Conservation (phyloP, 768 basidiomycete genomes). For the Leccinum uliginosum region DNA sequence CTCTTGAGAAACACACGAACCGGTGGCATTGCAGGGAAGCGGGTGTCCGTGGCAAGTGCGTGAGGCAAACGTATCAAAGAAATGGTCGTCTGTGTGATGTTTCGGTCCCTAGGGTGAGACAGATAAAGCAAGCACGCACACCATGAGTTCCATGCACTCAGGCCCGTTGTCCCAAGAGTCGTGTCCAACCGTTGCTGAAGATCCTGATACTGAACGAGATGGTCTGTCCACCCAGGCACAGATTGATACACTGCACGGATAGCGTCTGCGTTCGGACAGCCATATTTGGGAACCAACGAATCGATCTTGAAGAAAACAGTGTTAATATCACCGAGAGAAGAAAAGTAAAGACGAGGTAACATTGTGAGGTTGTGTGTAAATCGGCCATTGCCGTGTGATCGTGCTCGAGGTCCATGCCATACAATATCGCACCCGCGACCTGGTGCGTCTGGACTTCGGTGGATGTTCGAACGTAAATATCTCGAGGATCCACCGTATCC, state of each 20-base stretch:
- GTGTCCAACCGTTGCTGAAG: constrained; percentile 36
- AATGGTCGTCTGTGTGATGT: constrained; percentile 33
- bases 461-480: constrained; percentile 42
- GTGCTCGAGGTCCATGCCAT: constrained; percentile 41
- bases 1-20: constrained; percentile 37
- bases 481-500: constrained; percentile 28
- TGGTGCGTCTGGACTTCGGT: constrained; percentile 46
- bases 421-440: constrained; percentile 41
- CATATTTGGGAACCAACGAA: constrained; percentile 42
- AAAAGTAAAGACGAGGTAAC: constrained; percentile 24
- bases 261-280: constrained; percentile 38
- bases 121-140: constrained; percentile 28
- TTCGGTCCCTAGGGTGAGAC: not conserved
- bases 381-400: constrained; percentile 32
- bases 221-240: constrained; percentile 44
- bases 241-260: constrained; percentile 40
- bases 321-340: not conserved
- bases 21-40: constrained; percentile 41
- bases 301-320: constrained; percentile 35
- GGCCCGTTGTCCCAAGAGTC: constrained; percentile 38
- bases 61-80: constrained; percentile 49
- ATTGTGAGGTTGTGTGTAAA: constrained; percentile 39
- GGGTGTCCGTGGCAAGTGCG: constrained; percentile 39
- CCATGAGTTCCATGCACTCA: constrained; percentile 44
- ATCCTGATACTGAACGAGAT: constrained; percentile 34